Evolutionary conservation across 164 flowering plant species (phyloP), one percentile per base, ranked within the genome.

Genomic region (Macadamia integrifolia): DNA sequence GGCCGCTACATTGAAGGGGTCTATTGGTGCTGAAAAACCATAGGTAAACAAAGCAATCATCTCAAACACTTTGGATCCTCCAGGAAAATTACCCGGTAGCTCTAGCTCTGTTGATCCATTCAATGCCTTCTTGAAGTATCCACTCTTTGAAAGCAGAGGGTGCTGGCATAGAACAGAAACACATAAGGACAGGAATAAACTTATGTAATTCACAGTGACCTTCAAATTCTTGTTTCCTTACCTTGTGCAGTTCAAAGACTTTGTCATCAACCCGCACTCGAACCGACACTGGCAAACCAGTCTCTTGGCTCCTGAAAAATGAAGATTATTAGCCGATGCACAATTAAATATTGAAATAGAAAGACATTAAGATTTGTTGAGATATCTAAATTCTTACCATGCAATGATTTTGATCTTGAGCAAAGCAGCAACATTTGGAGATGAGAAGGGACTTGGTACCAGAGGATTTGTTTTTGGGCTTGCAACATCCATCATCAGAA

Each of bases 171-270:
- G 35, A 43, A 60, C 40, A 77, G 52, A 58, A 71, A 65, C 17
- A 9, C 0, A 30, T n/a, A 28, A 50, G 48, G 70, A 61, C 17
- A 50, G 29, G 40, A 35, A 5, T 17, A 66, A 62, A 57, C 18
- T 35, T 28, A 23, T 23, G 23, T 17, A 42, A 59, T 13, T 6
- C 42, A 57, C 15, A 6, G 12, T 49, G 10, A 11, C 31, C 11
- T 46, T 50, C 23, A 30, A 6, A 55, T 55, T 30, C 30, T n/a
- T 9, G 13, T 31, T 32, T 43, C 40, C 77, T 35, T 79, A 88
- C 98, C 93, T 89, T 88, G 83, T 93, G 98, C 58, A 93, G 85
- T 73, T 85, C 78, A 75, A 87, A 87, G 72, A 76, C 77, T 71
- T 76, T 87, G 15, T 82, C 77, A 43, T 81, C 79, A 49, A 87